Evolutionary conservation across 768 basidiomycete species (phyloP), one percentile per base, ranked within the genome.

Genomic region (Termitomyces sp.): DNA sequence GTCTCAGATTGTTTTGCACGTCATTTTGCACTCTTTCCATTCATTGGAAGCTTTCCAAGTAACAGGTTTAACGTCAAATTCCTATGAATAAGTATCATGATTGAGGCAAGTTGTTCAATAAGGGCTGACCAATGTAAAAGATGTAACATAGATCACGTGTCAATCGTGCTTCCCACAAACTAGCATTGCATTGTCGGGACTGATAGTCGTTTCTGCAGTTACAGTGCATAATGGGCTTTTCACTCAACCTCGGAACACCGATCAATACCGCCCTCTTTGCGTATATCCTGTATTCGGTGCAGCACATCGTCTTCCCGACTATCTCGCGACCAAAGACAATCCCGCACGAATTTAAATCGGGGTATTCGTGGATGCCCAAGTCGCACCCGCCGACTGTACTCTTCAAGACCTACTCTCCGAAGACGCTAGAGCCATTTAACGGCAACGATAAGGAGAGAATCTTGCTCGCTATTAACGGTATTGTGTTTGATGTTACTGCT

Each of bases 361-460:
- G 87, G 1, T 98, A 98, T 78, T 89, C 92, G 63, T 98, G 94
- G 93, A 83, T 93, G 78, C 96, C 96, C 0, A 85, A 87, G 63
- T 66, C 80, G 0, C 94, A 96, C 66, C 86, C 90, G 2, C 86
- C 89, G 2, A 87, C 89, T 0, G 80, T 93, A 20, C 70, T 94
- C 22, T 94, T 85, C 74, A 80, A 84, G 69, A 83, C 81, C 0
- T 97, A 86, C 69, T 95, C 91, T 0, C 87, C 95, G 0, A 84
- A 81, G 70, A 87, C 91, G 2, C 76, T 96, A 27, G 76, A 73
- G 46, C 82, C 82, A 0, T 93, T 86, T 70, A 78, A 82, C 64
- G 86, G 91, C 30, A 75, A 75, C 52, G 78, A 88, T 49, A 80
- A 81, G 3, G 83, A 84, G 33, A 77, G 89, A 61, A 95, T 98